These are phyloP conservation scores for Backusella tuberculispora DNA, from an alignment of 192 early-diverging fungal genomes.

Conservation along the genomic window DNA sequence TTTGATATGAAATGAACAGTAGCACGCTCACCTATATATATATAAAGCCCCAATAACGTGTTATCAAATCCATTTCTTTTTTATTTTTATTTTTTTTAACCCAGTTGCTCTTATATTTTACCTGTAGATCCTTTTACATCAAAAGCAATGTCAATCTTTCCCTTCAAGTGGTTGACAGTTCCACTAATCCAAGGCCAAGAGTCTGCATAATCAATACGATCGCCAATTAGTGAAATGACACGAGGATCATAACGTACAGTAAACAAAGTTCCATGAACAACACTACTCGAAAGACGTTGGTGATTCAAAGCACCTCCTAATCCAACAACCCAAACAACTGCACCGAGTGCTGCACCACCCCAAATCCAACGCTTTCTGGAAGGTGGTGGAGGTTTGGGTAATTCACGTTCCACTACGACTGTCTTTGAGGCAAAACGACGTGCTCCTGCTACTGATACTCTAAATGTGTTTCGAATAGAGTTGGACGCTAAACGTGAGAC, in stretches of 20 bases:
- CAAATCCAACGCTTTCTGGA: constrained; percentile 27
- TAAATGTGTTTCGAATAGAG: background rate
- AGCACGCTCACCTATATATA: constrained; percentile 29
- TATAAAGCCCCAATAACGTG: background rate
- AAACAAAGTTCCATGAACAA: constrained; percentile 63
- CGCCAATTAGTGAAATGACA: constrained; percentile 53
- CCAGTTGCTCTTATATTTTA: background rate
- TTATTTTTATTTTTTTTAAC: background rate
- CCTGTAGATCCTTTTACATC: constrained; percentile 56
- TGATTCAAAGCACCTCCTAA: constrained; percentile 58
- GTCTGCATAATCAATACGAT: constrained; percentile 55
- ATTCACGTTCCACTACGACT: constrained; percentile 27
- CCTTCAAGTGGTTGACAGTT: constrained; percentile 63
- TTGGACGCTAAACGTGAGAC: background rate
- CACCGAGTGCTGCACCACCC: constrained; percentile 45
- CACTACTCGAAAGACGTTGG: constrained; percentile 57
- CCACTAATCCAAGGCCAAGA: constrained; percentile 67
- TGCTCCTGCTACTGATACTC: background rate
- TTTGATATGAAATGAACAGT: constrained; percentile 47
- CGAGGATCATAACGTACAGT: constrained; percentile 56
- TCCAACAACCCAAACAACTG: constrained; percentile 54
- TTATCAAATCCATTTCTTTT: background rate
- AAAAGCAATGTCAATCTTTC: constrained; percentile 57
- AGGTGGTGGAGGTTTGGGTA: constrained; percentile 26
- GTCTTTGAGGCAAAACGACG: constrained; percentile 20